Percentiles rank a stretch among this genome's conserved stretches.
phyloP scores from a whole-genome alignment of 2,329 filamentous ascomycete species.

The Cladosporium sp. region DNA sequence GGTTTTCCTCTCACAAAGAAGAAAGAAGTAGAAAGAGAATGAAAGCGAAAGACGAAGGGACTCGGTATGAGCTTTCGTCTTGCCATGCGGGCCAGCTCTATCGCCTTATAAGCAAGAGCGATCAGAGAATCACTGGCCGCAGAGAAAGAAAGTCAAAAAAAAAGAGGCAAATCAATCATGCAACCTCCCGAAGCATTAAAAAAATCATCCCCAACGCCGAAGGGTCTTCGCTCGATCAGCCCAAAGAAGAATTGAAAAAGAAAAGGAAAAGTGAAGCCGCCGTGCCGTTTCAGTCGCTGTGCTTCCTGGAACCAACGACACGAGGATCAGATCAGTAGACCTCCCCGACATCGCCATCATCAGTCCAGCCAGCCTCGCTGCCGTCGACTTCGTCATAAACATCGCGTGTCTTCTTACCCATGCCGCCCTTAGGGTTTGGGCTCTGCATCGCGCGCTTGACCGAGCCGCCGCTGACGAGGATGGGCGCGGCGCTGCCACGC shows the following conservation, averaged over 20 bases:
- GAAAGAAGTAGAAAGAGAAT: not conserved
- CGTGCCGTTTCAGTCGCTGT: not conserved
- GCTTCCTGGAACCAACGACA: not conserved
- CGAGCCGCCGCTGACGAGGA: conserved; percentile 15
- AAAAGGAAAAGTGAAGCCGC: not conserved
- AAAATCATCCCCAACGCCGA: not conserved
- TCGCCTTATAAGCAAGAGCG: not conserved
- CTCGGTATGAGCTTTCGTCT: not conserved
- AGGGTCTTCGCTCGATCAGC: not conserved
- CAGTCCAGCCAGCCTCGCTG: conserved; percentile 39
- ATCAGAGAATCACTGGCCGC: not conserved
- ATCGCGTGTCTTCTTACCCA: conserved; percentile 22
- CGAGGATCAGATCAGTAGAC: conserved; percentile 31
- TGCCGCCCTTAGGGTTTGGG: conserved; percentile 16
- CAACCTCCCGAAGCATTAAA: not conserved
- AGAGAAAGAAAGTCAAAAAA: not conserved
- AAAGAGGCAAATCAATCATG: not conserved
- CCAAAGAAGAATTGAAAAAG: not conserved
- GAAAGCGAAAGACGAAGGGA: not conserved
- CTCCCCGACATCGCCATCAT: conserved; percentile 38
- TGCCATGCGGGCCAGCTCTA: not conserved
- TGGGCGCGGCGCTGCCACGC: not conserved
- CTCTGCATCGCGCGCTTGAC: conserved; percentile 19
- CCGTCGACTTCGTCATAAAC: conserved; percentile 31
- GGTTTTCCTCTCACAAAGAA: not conserved